Base-by-base conservation (phyloP, 768 basidiomycete species). In the Pisolithus tinctorius region DNA sequence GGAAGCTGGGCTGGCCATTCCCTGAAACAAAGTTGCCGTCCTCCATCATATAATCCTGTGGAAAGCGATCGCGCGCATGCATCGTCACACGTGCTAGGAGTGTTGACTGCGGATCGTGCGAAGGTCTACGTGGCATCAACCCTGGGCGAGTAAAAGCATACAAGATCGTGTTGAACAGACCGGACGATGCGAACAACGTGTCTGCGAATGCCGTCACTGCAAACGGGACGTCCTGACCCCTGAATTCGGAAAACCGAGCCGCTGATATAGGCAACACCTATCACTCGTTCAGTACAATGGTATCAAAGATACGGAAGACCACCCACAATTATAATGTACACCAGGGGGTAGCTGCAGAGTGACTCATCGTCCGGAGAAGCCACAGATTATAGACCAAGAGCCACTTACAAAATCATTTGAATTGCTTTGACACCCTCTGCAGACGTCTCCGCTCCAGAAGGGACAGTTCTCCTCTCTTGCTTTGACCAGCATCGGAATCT, bases 131-230 rank as follows among this genome's bases (percentile, higher is more conserved):
- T 25, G 69, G 73, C n/a, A 75, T 52, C 34, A 76, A 56, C 36
- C 64, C 64, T 16, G 74, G 74, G 8, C 74, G 70, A 4, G 75
- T 75, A 27, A 64, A 47, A 2, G 60, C 47, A 61, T 59, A 65
- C 13, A 79, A 65, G 36, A 73, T 51, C 27, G 73, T 67, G 55
- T 79, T 77, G 55, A 77, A 64, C 26, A 76, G 50, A 4, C 78
- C 78, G 1, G 74, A 78, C 26, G 70, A 65, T 1, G 73, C 63
- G 55, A 72, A 78, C 9, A 78, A 44, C 13, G 70, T 61, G 30
- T 68, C 73, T 4, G 71, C 62, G 49, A 76, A 65, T n/a, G 73
- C 64, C 7, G 69, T 69, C 30, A 70, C 65, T 40, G 60, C 63
- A 56, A 71, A 69, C 9, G 75, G 68, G 6, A 69, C 59, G 10